phyloP scores from a whole-genome alignment of 2,329 filamentous ascomycete species.

The Aspergillus pseudoviridinutans region DNA sequence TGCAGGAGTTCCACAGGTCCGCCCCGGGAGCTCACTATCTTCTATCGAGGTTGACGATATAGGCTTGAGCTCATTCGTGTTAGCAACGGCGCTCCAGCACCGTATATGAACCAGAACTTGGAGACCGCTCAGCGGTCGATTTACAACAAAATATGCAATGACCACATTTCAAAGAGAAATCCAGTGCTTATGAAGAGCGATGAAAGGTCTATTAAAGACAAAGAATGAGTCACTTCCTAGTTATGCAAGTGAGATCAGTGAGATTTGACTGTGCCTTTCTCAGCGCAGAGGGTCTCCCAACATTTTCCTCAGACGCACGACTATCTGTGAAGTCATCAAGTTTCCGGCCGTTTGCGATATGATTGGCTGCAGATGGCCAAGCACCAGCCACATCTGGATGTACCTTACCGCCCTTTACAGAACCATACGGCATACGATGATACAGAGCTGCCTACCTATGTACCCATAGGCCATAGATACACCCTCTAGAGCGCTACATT shows the following conservation, averaged over 20 bases:
- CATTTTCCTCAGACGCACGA: conserved; percentile 7
- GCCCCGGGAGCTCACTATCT: conserved; percentile 1
- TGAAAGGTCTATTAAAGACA: not conserved
- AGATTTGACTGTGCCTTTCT: not conserved
- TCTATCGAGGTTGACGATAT: not conserved
- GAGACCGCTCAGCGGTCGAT: conserved; percentile 7
- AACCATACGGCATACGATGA: not conserved
- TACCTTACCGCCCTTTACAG: not conserved
- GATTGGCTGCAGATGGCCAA: conserved; percentile 11
- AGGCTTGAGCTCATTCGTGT: conserved; percentile 1
- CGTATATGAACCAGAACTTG: not conserved
- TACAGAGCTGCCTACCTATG: too few species aligned
- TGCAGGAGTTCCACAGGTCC: conserved; percentile 4
- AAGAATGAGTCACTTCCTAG: not conserved
- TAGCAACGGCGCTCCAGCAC: not conserved
- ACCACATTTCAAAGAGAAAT: conserved; percentile 6
- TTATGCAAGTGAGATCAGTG: not conserved
- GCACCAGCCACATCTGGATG: not conserved
- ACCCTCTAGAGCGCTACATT: too few species aligned
- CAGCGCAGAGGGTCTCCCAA: not conserved
- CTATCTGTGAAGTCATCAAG: conserved; percentile 18
- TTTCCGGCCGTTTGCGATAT: conserved; percentile 1
- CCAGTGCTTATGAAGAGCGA: not conserved
- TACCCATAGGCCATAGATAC: too few species aligned
- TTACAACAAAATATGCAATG: conserved; percentile 1